Evolutionary conservation across 108 stramenopile genomes (phyloP).

Genomic region (Fragilariopsis cylindrus): DNA sequence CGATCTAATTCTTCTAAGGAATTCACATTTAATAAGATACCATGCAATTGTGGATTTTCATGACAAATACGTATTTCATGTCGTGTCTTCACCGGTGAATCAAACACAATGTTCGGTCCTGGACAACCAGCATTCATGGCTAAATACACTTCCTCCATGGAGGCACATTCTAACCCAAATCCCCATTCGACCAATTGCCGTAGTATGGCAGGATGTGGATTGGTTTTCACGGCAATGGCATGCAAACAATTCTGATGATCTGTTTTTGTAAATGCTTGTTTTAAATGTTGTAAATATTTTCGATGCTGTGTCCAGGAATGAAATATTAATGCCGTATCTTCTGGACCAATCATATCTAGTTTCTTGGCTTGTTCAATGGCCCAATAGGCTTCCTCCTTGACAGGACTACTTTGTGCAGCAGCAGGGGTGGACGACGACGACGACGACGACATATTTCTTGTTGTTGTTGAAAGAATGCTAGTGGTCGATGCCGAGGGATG

Average conservation of each 20-base stretch:
- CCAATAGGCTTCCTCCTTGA: not conserved
- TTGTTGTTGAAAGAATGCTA: not conserved
- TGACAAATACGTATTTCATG: constrained; percentile 17
- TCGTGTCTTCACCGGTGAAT: constrained; percentile 11
- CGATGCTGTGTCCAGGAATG: constrained; percentile 12
- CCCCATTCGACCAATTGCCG: constrained; percentile 7
- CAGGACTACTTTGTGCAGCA: not conserved
- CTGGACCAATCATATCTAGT: constrained; percentile 1
- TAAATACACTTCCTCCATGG: constrained; percentile 13
- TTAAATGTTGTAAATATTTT: constrained; percentile 2
- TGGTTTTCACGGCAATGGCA: constrained; percentile 10
- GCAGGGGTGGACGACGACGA: not conserved
- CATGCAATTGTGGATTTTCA: constrained; percentile 9
- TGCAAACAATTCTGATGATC: not conserved
- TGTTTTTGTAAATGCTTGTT: not conserved
- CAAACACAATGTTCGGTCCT: not conserved
- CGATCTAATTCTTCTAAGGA: constrained; percentile 13
- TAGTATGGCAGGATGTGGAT: constrained; percentile 8
- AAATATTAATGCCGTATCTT: constrained; percentile 8
- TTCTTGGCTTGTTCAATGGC: constrained; percentile 12
- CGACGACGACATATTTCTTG: not conserved
- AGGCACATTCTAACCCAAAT: constrained; percentile 15
- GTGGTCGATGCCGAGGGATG: not conserved
- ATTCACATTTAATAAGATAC: not conserved
- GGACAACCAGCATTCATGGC: constrained; percentile 9